A percentile compares a stretch with the other conserved stretches of the same genome.
These are phyloP conservation scores for Plasmodium cynomolgi DNA, from an alignment of 169 alveolate species.

Conservation along the genomic window DNA sequence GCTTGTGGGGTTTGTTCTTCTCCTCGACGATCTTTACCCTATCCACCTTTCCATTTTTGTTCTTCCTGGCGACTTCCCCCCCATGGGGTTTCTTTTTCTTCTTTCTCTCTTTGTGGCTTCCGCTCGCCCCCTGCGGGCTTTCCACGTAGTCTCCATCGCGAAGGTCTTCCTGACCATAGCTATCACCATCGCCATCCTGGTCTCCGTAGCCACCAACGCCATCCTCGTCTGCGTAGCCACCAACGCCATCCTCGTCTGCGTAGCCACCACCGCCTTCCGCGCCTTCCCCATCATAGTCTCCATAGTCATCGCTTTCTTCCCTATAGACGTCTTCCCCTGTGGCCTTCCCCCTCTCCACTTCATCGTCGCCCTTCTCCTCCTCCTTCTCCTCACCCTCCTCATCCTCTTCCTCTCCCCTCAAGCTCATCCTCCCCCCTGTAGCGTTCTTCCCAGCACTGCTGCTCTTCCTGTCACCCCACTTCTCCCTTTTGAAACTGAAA, in stretches of 20 bases:
- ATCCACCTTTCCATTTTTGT: background rate
- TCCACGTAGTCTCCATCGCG: background rate
- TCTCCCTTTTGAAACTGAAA: background rate
- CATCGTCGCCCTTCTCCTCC: background rate
- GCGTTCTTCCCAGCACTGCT: background rate
- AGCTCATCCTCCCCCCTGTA: background rate
- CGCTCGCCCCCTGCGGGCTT: background rate
- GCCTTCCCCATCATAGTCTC: background rate
- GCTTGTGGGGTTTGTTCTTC: background rate
- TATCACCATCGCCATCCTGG: background rate
- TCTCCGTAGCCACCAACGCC: background rate
- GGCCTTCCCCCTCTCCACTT: background rate
- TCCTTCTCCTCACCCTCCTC: background rate
- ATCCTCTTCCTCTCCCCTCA: background rate
- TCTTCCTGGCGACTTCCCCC: background rate
- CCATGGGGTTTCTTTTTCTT: background rate
- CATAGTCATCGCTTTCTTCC: background rate
- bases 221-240: too few relatives aligned
- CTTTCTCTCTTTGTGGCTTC: background rate
- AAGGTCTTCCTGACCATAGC: background rate
- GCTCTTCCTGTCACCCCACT: background rate
- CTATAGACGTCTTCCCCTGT: background rate
- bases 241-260: too few relatives aligned
- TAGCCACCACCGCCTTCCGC: background rate
- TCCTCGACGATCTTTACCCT: background rate